Conservation (phyloP, 1,139 yeast species). For the Arxiozyma bovina region DNA sequence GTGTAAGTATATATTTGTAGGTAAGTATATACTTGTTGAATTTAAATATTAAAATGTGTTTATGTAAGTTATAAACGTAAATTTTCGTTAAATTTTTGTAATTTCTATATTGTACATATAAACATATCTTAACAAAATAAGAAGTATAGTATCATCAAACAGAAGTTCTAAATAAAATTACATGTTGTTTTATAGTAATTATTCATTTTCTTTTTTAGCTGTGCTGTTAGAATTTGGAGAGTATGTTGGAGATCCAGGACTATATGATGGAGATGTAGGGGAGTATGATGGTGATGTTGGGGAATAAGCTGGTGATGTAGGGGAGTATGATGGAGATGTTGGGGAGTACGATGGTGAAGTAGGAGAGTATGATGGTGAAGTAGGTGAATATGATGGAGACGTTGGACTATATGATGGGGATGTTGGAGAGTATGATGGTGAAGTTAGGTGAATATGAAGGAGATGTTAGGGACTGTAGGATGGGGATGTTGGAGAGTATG, state of each 20-base stretch:
- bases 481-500: constrained; percentile 55
- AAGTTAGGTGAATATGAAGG: constrained; percentile 54
- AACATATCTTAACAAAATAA: not conserved
- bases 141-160: not conserved
- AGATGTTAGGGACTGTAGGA: constrained; percentile 46
- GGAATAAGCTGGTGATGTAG: constrained; percentile 49
- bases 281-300: constrained; percentile 39
- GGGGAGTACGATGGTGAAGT: constrained; percentile 47
- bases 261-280: constrained; percentile 53
- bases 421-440: constrained; percentile 50
- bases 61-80: not conserved
- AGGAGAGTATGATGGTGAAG: constrained; percentile 56
- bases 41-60: not conserved
- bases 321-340: constrained; percentile 50
- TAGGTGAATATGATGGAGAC: constrained; percentile 49
- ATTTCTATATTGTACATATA: not conserved
- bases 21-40: not conserved
- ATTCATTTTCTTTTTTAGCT: constrained; percentile 10
- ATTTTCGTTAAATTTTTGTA: not conserved
- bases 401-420: constrained; percentile 50
- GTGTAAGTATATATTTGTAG: not conserved
- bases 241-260: constrained; percentile 42
- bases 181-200: not conserved
- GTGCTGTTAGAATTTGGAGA: constrained; percentile 38
- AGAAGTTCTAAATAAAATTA: not conserved